These are phyloP conservation scores for Musa schizocarpa DNA, from an alignment of 176 grass and related monocot genomes.

Conservation along the genomic window DNA sequence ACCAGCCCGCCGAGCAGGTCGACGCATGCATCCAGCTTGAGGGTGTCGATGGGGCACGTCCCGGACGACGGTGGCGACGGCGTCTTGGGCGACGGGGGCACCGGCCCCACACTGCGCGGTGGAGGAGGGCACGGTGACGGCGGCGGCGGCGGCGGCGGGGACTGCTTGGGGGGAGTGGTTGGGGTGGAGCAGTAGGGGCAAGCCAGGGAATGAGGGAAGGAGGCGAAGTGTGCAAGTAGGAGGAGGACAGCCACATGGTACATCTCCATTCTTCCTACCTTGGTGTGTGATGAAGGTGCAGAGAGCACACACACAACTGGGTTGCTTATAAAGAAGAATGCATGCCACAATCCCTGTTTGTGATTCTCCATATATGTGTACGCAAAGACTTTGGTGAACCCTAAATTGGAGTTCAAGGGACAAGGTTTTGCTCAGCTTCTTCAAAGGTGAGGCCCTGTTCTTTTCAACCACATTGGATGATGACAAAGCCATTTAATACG, in stretches of 20 bases:
- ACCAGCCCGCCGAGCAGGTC: conserved; percentile 12
- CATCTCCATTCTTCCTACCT: neutral
- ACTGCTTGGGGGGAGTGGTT: neutral
- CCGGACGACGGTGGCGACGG: neutral
- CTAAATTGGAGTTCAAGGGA: too few species aligned
- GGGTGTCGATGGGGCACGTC: conserved; percentile 4
- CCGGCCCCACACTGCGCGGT: neutral
- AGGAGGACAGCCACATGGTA: neutral
- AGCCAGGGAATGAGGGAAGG: neutral
- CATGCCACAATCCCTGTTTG: too few species aligned
- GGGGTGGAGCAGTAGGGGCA: neutral
- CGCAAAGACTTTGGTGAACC: too few species aligned
- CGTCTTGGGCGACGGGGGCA: neutral
- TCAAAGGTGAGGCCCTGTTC: too few species aligned
- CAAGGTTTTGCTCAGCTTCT: too few species aligned
- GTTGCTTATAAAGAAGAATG: too few species aligned
- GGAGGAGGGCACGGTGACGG: neutral
- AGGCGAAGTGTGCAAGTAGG: neutral
- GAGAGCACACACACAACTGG: too few species aligned
- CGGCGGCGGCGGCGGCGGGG: neutral
- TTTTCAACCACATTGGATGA: too few species aligned
- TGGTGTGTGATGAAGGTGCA: too few species aligned
- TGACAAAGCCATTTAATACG: too few species aligned
- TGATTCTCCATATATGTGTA: too few species aligned
- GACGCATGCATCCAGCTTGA: conserved; percentile 19